Evolutionary conservation across 768 basidiomycete genomes (phyloP), one percentile per base, ranked within the genome.

Genomic region (Phylloporus rhodoxanthus): DNA sequence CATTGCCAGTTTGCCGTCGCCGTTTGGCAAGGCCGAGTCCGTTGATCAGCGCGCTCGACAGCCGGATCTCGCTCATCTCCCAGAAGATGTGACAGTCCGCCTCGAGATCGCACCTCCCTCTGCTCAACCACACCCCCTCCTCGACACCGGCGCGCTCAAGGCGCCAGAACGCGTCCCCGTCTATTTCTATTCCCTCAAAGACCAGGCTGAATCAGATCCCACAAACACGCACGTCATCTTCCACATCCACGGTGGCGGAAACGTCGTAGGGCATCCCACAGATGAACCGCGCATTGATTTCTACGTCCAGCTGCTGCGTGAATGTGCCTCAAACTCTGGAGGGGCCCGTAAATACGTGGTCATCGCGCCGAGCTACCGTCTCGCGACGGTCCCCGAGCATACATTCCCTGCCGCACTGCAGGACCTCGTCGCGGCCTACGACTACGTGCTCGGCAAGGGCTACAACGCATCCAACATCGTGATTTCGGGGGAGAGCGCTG

Each of bases 401-500:
- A 5, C 47, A 0, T 65, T 64, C 15, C 62, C 65, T 0, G 62
- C 55, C 0, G 59, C 47, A 0, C 37, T 66, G 3, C 63, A 64
- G 23, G 63, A 64, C 29, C 10, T 62, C 11, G 25, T 62, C 0
- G 60, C 65, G 0, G 65, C 55, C 3, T 65, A 65, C 19, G 62
- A 62, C 26, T 36, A 65, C 11, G 51, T 67, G 7, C 48, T 65
- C 37, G n/a, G 17, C 8, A 47, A 59, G 45, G 65, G 65, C 5
- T 64, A 64, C 36, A 8, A 41, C 1, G n/a, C 49, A 0, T 47
- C 58, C n/a, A 67, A 67, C 14, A 37, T 60, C 23, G 11, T 45
- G 14, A 15, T 65, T 14, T 48, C 54, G 0, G 64, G 64, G 3
- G 60, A 65, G 39, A 65, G 65, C 14, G 62, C 62, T 6, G 63